These are phyloP conservation scores for Boletus pseudo-olivaceus DNA, from an alignment of 768 basidiomycete species.

Conservation along the genomic window DNA sequence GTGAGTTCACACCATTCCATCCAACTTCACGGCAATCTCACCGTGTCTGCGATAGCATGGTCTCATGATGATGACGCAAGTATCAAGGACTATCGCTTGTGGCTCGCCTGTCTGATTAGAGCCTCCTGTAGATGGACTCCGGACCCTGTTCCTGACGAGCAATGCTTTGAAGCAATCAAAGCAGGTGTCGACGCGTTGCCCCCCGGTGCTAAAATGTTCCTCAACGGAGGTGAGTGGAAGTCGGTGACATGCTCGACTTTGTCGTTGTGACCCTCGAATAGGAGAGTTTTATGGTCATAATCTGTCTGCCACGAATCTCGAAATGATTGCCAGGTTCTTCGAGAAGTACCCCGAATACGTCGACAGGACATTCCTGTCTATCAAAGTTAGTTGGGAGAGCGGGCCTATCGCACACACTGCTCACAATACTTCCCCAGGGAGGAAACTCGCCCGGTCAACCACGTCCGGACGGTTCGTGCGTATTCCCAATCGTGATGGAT, in stretches of 20 bases:
- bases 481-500: not conserved
- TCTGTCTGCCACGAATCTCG: slow-evolving; percentile 39
- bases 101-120: not conserved
- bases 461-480: slow-evolving; percentile 30
- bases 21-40: not conserved
- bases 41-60: slow-evolving; percentile 35
- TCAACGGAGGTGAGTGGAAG: slow-evolving; percentile 44
- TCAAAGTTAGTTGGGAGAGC: slow-evolving; percentile 24
- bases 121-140: not conserved
- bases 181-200: slow-evolving; percentile 45
- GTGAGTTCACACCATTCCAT: slow-evolving; percentile 19
- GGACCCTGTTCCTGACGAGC: not conserved
- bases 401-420: not conserved
- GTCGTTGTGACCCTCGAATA: slow-evolving; percentile 1
- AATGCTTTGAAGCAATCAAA: slow-evolving; percentile 44
- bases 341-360: slow-evolving; percentile 35
- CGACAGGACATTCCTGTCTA: slow-evolving; percentile 33
- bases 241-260: not conserved
- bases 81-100: not conserved
- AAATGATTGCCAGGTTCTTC: slow-evolving; percentile 49
- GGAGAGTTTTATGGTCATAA: slow-evolving; percentile 59
- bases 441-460: not conserved
- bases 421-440: slow-evolving; percentile 10
- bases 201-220: slow-evolving; percentile 42
- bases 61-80: slow-evolving; percentile 56